Base-by-base conservation (phyloP, 306 rosid species). In the Medicago lupulina region DNA sequence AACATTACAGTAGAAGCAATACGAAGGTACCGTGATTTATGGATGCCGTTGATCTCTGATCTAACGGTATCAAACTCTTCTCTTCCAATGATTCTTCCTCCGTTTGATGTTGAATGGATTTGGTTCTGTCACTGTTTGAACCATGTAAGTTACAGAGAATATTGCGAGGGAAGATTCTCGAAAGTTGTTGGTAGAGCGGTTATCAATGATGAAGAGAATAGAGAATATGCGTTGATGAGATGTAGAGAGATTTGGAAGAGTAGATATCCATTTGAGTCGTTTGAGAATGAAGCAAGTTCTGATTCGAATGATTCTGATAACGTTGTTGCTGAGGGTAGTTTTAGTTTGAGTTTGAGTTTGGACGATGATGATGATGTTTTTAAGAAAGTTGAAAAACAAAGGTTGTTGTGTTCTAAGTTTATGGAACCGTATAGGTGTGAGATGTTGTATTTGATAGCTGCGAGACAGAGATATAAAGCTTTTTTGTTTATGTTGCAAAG, bases 31-130 rank as follows among this genome's bases (percentile, higher is more conserved):
- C 85, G 28, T 77, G 83, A 90, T 81, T 72, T 90, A 61, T 94
- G 98, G 98, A 86, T 94, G 98, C 97, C 97, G 85, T 86, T 94
- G 93, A 72, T 94, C 55, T 85, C 96, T 82, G 92, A 94, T 88
- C 90, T 90, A 18, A 85, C 87, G 75, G 74, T 59, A 5, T 63
- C 28, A 10, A 83, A 82, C 18, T 75, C 87, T 28, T 1, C 88
- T 1, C 81, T 79, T 78, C 93, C 93, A 7, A 11, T 81, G 86
- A 67, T 94, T 25, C 89, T 88, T 72, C 98, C 98, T 75, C 96
- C 97, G 6, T 58, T 90, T 16, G 98, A 94, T 58, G 73, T 94
- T 15, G 89, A 94, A 49, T 94, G 97, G 98, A 90, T 94, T 83
- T 94, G 98, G 98, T 92, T 94, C 79, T 92, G 98, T 75, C 98